phyloP scores from a whole-genome alignment of 2,329 filamentous ascomycete species.

The Colletotrichum sublineola region DNA sequence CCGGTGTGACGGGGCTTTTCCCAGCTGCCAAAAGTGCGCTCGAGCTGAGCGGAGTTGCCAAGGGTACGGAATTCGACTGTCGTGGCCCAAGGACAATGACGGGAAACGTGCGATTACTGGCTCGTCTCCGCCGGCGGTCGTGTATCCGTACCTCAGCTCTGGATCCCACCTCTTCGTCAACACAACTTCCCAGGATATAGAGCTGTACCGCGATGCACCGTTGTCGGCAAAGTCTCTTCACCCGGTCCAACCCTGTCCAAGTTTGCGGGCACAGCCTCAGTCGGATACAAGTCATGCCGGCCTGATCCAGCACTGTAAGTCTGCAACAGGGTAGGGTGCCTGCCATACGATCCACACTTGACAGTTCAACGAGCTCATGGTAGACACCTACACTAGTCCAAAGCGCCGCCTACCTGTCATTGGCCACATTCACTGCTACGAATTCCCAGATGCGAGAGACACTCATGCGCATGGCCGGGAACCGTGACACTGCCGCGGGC shows the following conservation, averaged over 20 bases:
- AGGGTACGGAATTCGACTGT: constrained; percentile 18
- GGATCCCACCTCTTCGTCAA: neutral
- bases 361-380: neutral
- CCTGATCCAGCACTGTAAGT: constrained; percentile 22
- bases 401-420: neutral
- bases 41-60: neutral
- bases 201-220: neutral
- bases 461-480: constrained; percentile 9
- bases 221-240: neutral
- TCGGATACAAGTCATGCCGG: neutral
- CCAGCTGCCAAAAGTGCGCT: constrained; percentile 9
- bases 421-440: constrained; percentile 20
- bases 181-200: constrained; percentile 12
- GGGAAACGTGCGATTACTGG: constrained; percentile 13
- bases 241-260: neutral
- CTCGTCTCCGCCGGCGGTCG: neutral
- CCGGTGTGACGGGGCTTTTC: constrained; percentile 1
- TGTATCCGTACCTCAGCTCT: fast-evolving
- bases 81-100: constrained; percentile 16
- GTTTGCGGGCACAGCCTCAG: neutral
- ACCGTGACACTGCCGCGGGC: neutral
- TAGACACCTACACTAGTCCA: neutral
- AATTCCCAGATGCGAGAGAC: constrained; percentile 15
- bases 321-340: neutral
- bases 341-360: neutral